Conservation (phyloP, 768 basidiomycete genomes). For the Gelatoporia subvermispora region DNA sequence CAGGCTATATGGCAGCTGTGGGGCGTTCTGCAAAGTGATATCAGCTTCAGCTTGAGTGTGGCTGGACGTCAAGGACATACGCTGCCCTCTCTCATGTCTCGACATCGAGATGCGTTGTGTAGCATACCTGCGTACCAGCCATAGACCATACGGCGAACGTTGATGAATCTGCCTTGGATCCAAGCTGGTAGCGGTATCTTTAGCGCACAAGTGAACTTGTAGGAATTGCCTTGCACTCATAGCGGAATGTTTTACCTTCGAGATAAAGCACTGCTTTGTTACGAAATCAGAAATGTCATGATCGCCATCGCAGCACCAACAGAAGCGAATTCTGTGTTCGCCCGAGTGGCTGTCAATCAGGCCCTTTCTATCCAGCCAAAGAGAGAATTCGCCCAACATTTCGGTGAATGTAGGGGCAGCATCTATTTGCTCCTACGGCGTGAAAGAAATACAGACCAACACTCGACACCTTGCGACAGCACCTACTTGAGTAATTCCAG, state of each 20-base stretch:
- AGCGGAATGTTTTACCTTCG: constrained; percentile 45
- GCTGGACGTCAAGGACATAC: too few species aligned
- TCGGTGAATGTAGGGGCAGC: constrained; percentile 69
- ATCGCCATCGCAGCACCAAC: constrained; percentile 83
- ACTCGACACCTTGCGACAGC: background rate
- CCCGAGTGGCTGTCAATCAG: constrained; percentile 60
- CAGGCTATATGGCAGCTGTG: constrained; percentile 19
- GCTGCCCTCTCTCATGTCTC: too few species aligned
- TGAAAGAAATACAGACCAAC: background rate
- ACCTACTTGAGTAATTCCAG: constrained; percentile 89
- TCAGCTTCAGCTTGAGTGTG: too few species aligned
- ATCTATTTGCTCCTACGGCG: constrained; percentile 73
- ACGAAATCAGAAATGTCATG: constrained; percentile 82
- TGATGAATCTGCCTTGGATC: constrained; percentile 69
- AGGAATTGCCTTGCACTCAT: constrained; percentile 1
- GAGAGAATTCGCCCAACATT: constrained; percentile 56
- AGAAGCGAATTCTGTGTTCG: constrained; percentile 55
- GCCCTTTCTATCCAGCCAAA: constrained; percentile 66
- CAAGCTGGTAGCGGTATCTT: constrained; percentile 68
- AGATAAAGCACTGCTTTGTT: constrained; percentile 87
- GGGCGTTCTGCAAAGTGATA: constrained; percentile 3
- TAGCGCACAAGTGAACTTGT: background rate
- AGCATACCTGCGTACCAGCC: constrained; percentile 29
- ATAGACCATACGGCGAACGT: constrained; percentile 61
- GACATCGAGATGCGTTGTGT: constrained; percentile 2